phyloP scores from a whole-genome alignment of 805 yeast species.

The Starmerella potacharoeniae region DNA sequence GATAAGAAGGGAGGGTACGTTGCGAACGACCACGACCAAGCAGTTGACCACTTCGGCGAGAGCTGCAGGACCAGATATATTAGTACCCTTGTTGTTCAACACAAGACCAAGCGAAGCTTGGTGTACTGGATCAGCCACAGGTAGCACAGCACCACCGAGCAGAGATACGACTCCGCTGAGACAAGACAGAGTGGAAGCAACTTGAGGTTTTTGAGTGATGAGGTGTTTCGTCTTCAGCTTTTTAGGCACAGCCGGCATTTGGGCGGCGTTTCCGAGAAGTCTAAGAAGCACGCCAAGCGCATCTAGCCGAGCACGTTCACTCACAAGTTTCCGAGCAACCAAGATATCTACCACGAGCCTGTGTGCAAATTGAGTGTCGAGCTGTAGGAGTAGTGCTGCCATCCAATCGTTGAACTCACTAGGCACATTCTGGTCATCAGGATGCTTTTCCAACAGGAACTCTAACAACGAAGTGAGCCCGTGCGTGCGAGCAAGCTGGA shows the following conservation, averaged over 20 bases:
- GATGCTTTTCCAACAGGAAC: neutral
- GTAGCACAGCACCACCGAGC: constrained; percentile 18
- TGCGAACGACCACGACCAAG: constrained; percentile 9
- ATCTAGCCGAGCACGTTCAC: constrained; percentile 16
- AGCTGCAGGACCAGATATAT: constrained; percentile 4
- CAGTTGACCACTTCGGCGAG: constrained; percentile 8
- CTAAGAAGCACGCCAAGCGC: constrained; percentile 14
- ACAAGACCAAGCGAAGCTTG: constrained; percentile 18
- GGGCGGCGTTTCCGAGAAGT: constrained; percentile 16
- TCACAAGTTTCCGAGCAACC: constrained; percentile 6
- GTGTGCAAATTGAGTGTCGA: constrained; percentile 11
- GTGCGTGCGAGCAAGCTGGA: neutral
- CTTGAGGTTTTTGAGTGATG: neutral
- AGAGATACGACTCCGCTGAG: constrained; percentile 7
- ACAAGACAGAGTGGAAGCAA: constrained; percentile 14
- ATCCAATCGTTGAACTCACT: constrained; percentile 14
- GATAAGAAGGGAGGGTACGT: constrained; percentile 15
- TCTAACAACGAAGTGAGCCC: neutral
- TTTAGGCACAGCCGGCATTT: constrained; percentile 2
- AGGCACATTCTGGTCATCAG: neutral
- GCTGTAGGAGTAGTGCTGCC: constrained; percentile 8
- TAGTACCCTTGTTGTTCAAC: constrained; percentile 11
- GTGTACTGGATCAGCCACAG: constrained; percentile 18
- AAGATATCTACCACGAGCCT: constrained; percentile 15
- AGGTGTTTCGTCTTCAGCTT: neutral